Evolutionary conservation across 139 green algal species (phyloP), one percentile per base, ranked within the genome.

Genomic region (Yamagishiella unicocca): DNA sequence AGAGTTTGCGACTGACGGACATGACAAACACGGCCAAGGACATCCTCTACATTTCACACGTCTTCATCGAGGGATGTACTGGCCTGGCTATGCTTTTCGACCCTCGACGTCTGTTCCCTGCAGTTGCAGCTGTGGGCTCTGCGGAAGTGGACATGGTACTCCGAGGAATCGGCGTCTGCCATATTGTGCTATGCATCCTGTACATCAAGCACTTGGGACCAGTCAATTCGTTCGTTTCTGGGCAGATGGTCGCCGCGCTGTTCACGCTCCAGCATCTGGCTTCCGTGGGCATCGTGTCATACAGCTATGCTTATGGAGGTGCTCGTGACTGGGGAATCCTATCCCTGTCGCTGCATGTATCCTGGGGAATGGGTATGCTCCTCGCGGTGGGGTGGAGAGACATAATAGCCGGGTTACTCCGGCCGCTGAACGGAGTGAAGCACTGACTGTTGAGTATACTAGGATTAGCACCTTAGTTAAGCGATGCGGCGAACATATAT

Each of bases 341-440:
- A 0, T 61, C 42, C 1, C 1, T 62, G 25, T 24, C 43, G 42
- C n/a, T 80, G 2, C 72, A 80, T 27, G 42, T 6, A 29, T 0
- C 38, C 10, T 80, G 72, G 72, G 72, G 72, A 24, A 62, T 80
- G 4, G 72, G 72, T 2, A 80, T 80, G 72, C 12, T 80, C 27
- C 38, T 55, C 10, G 42, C 72, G 27, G 43, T 42, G 29, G 42
- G 42, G 12, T 24, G 1, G 4, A 10, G 43, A 29, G 5, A 45
- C 0, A 27, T 81, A 4, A 38, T 81, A 4, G 21, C 43, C 2
- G 73, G 45, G 25, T 19, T 81, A 8, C n/a, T n/a, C n/a, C n/a
- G n/a, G n/a, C n/a, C n/a, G n/a, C n/a, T n/a, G n/a, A n/a, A n/a
- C n/a, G n/a, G n/a, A n/a, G n/a, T n/a, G n/a, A n/a, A n/a, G n/a